Base-by-base conservation (phyloP, 805 yeast genomes). In the Starmerella geochares region DNA sequence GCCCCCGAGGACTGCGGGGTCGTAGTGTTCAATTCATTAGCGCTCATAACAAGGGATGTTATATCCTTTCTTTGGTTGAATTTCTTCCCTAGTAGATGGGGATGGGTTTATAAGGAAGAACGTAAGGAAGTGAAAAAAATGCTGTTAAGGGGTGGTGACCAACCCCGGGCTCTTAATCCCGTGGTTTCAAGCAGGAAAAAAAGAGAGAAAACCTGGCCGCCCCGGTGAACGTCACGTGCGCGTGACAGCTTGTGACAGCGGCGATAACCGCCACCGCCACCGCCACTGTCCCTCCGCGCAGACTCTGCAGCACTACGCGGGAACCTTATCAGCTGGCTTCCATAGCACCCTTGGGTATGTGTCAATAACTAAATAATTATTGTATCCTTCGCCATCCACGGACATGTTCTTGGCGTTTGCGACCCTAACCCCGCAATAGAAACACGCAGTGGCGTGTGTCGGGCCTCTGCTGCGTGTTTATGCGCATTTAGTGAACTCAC, bases 11-110 rank as follows among this genome's bases (percentile, higher is more conserved):
- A 19, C 35, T 41, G 45, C 45, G 45, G 35, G 35, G 45, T 14
- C 35, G 45, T 28, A 29, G 45, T 54, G 49, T 38, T 53, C 49
- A 54, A 33, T 24, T 54, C 58, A 54, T 54, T 54, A 33, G 57
- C 54, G 50, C 57, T 54, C 57, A 54, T 54, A 51, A 48, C 54
- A 32, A 16, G 31, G 46, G 16, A 23, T 27, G 16, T 5, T 10
- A 14, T 17, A 8, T 40, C 32, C 44, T 27, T 24, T 37, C 13
- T 37, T 37, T 13, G 41, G 27, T 37, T 25, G 23, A 38, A 24
- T 24, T 38, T 40, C 44, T 40, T 40, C 44, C 44, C 44, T 27
- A 16, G 21, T 6, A 7, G 24, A 19, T 40, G 44, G 44, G 44
- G 44, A 20, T 40, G 32, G 44, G 44, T 40, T 40, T 40, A 40